phyloP scores from a whole-genome alignment of 352 stramenopile species.

The Pythium vanterpoolii region DNA sequence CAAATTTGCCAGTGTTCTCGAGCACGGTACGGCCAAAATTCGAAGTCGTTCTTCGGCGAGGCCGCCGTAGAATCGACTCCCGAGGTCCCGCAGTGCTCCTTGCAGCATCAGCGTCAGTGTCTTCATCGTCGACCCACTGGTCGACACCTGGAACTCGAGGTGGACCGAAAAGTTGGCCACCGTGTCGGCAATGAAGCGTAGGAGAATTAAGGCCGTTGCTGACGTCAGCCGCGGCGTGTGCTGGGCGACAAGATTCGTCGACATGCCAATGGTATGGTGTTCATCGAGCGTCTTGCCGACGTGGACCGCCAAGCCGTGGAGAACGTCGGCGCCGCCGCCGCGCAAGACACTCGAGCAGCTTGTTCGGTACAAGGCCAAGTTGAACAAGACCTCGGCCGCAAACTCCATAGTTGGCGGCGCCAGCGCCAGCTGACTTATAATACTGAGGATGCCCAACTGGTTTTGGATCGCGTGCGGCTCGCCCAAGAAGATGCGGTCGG shows the following conservation, averaged over 20 bases:
- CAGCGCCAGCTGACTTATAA: constrained; percentile 49
- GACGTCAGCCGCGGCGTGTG: constrained; percentile 11
- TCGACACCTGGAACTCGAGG: constrained; percentile 51
- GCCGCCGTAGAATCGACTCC: constrained; percentile 32
- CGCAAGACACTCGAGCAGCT: constrained; percentile 52
- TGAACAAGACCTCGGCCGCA: constrained; percentile 62
- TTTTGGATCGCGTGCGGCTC: constrained; percentile 68
- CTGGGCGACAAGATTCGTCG: constrained; percentile 11
- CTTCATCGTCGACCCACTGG: constrained; percentile 51
- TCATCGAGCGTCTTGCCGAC: constrained; percentile 46
- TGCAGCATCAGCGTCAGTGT: constrained; percentile 44
- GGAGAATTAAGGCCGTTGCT: constrained; percentile 24
- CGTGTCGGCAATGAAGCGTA: constrained; percentile 54
- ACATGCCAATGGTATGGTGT: constrained; percentile 14
- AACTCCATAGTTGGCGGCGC: constrained; percentile 43
- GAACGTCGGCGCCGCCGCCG: constrained; percentile 55
- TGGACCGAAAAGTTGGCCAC: constrained; percentile 68
- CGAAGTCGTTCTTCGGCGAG: constrained; percentile 41
- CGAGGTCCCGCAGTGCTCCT: constrained; percentile 43
- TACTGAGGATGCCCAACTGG: constrained; percentile 59
- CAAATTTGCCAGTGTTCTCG: constrained; percentile 62
- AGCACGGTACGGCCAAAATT: constrained; percentile 43
- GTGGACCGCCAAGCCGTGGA: constrained; percentile 44
- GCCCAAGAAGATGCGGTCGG: constrained; percentile 71
- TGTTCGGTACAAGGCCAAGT: constrained; percentile 58